A percentile compares a stretch with the other conserved stretches of the same genome.
Evolutionary conservation across 2,329 filamentous ascomycete genomes (phyloP).

Genomic region (Pyrenophora tritici-repentis): DNA sequence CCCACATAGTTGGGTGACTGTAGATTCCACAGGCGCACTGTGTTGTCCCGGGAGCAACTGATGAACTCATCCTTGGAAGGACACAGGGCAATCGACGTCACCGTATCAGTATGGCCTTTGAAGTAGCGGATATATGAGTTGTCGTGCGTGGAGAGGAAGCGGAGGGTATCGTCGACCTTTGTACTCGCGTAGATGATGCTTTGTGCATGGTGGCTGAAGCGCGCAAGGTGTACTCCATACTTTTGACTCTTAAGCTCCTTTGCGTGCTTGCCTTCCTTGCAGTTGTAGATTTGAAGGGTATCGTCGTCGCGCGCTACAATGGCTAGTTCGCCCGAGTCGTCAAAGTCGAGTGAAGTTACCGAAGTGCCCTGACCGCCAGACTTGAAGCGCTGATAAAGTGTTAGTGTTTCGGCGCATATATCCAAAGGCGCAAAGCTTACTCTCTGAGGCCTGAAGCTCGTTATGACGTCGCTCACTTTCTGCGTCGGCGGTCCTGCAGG

Average conservation of each 20-base stretch:
- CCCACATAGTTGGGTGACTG: conserved; percentile 80
- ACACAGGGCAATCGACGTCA: conserved; percentile 82
- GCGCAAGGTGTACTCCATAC: conserved; percentile 91
- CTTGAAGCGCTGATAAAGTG: conserved; percentile 50
- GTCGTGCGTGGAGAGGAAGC: conserved; percentile 88
- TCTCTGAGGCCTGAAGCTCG: conserved; percentile 78
- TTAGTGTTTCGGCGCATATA: conserved; percentile 14
- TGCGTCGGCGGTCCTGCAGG: conserved; percentile 47
- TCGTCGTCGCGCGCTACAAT: conserved; percentile 93
- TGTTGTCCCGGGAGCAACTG: conserved; percentile 88
- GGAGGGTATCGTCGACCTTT: conserved; percentile 88
- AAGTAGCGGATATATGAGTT: conserved; percentile 98
- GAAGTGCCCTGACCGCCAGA: conserved; percentile 58
- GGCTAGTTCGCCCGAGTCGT: conserved; percentile 89
- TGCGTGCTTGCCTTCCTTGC: conserved; percentile 84
- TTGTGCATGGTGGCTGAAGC: conserved; percentile 89
- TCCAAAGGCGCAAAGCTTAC: conserved; percentile 52
- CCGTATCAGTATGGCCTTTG: conserved; percentile 81
- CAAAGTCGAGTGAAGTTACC: conserved; percentile 92
- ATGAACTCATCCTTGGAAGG: conserved; percentile 90
- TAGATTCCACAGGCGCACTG: conserved; percentile 88
- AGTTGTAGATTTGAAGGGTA: conserved; percentile 92
- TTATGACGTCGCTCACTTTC: conserved; percentile 77
- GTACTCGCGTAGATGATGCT: conserved; percentile 96
- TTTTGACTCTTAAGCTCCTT: conserved; percentile 94